Base-by-base conservation (phyloP, 2,329 filamentous ascomycete species). In the Phialocephala subalpina region DNA sequence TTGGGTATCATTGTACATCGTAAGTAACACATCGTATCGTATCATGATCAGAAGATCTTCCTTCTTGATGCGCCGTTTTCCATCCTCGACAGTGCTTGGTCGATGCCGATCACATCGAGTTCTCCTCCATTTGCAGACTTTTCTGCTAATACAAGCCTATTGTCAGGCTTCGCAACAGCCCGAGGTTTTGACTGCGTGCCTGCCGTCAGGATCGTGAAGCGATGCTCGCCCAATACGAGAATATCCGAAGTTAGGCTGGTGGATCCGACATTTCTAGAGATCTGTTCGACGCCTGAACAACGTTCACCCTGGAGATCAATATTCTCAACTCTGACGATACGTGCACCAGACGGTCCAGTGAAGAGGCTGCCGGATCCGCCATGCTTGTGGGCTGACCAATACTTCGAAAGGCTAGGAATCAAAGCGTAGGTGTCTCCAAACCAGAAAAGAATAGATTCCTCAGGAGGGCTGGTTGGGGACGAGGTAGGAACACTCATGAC, bases 91-190 rank as follows among this genome's bases (percentile, higher is more conserved):
- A 90, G 76, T 58, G 83, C 85, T 65, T 86, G 83, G 70, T 90
- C 88, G 72, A 90, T 88, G 70, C 87, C 87, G 82, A 89, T 86
- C 53, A 90, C 87, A 73, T 89, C 87, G 70, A 90, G 80, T 22
- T 76, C 71, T 9, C 70, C 69, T 47, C 65, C 64, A 63, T 70
- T 70, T 1, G 64, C 42, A 62, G 65, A 63, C 38, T 67, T 73
- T 56, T 73, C 72, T 42, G 62, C 67, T 8, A 75, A 40, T 5
- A 71, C 70, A 16, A 71, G 53, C n/a, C 69, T 66, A 33, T 59
- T 64, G 9, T 63, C 59, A 20, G 62, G 29, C 42, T 68, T 68
- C 38, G 63, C 55, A 6, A n/a, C 52, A 53, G 49, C 20, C 27
- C 33, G 36, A 27, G 58, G 61, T 52, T 55, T 62, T 11, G 47